These are phyloP conservation scores for Coemansia reversa DNA, from an alignment of 192 early-diverging fungal genomes.

Conservation along the genomic window DNA sequence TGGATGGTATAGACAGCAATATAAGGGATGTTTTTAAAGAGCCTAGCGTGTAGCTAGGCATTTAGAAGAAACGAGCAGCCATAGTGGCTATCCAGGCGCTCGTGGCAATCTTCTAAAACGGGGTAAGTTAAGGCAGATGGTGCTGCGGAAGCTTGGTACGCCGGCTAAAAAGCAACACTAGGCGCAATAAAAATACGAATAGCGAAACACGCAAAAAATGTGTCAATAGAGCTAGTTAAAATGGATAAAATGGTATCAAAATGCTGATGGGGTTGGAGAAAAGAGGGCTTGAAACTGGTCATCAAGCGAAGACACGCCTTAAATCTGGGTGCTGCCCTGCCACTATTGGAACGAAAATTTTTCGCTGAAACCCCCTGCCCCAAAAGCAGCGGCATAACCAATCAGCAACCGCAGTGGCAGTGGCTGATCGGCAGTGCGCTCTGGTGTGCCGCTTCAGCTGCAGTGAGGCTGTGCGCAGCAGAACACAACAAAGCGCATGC, in stretches of 20 bases:
- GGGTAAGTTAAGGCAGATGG: conserved; percentile 28
- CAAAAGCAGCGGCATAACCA: conserved; percentile 11
- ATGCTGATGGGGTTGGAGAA: background rate
- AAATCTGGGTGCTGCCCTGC: background rate
- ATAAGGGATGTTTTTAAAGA: conserved; percentile 12
- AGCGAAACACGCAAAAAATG: background rate
- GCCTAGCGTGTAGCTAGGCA: conserved; percentile 42
- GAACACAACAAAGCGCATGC: too few relatives aligned
- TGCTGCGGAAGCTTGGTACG: conserved; percentile 20
- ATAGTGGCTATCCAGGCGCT: conserved; percentile 35
- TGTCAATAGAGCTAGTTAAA: conserved; percentile 1
- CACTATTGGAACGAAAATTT: conserved; percentile 12
- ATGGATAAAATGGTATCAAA: background rate
- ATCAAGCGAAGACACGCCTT: conserved; percentile 16
- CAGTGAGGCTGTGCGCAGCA: background rate
- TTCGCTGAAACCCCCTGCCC: conserved; percentile 13
- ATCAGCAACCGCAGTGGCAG: conserved; percentile 4
- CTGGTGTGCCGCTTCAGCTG: background rate
- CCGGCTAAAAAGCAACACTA: conserved; percentile 21
- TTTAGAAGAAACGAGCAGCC: conserved; percentile 58
- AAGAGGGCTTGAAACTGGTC: conserved; percentile 8
- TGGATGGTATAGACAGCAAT: conserved; percentile 18
- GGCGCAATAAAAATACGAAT: conserved; percentile 25
- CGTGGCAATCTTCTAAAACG: conserved; percentile 45
- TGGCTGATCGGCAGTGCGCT: background rate